Conservation (phyloP, 441 rosid species). For the Jatropha multifida region DNA sequence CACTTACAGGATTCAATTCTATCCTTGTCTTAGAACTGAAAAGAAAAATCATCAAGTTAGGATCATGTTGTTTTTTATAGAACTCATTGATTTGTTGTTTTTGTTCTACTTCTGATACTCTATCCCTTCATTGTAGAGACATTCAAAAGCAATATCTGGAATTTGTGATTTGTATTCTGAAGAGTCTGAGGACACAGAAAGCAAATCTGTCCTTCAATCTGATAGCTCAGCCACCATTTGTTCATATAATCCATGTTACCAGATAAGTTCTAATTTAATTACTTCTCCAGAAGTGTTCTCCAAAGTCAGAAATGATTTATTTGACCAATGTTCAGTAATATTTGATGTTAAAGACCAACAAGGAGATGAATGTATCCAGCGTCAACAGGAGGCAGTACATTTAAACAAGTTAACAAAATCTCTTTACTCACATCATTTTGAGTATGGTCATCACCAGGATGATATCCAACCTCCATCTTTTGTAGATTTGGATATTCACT, state of each 20-base stretch:
- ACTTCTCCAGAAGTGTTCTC: slow-evolving; percentile 18
- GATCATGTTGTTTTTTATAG: neutral
- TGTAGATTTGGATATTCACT: slow-evolving; percentile 19
- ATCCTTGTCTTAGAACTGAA: neutral
- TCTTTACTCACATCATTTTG: slow-evolving; percentile 13
- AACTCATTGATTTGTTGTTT: neutral
- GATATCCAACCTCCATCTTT: slow-evolving; percentile 10
- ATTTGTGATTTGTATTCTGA: slow-evolving; percentile 12
- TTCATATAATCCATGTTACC: slow-evolving; percentile 14
- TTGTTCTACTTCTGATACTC: slow-evolving; percentile 7
- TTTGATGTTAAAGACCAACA: too few species aligned
- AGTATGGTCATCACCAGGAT: slow-evolving; percentile 24
- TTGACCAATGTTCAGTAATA: neutral
- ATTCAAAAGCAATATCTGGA: slow-evolving; percentile 8
- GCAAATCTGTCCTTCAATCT: slow-evolving; percentile 17
- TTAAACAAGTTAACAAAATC: slow-evolving; percentile 14
- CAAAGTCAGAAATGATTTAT: slow-evolving; percentile 2
- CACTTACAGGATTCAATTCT: neutral
- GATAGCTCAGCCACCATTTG: slow-evolving; percentile 11
- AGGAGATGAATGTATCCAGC: slow-evolving; percentile 1
- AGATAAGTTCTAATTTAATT: slow-evolving; percentile 5
- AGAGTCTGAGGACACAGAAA: slow-evolving; percentile 29
- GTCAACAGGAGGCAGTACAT: slow-evolving; percentile 13
- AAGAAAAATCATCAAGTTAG: neutral
- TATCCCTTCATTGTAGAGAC: slow-evolving; percentile 16